These are phyloP conservation scores for Eucalyptus pumila DNA, from an alignment of 345 rosid species.

Conservation along the genomic window DNA sequence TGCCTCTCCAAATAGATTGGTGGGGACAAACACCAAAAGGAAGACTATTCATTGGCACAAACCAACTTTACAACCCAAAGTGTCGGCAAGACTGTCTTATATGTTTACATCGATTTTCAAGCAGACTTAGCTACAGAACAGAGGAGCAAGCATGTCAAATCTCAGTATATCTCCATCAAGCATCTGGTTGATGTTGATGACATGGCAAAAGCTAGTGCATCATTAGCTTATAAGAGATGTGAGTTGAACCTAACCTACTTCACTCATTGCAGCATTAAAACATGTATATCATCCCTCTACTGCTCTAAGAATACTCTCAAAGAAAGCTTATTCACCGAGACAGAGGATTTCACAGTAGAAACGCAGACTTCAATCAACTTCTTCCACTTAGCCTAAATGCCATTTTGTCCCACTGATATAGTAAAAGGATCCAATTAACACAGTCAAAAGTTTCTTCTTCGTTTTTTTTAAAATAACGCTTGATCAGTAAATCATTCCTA, in stretches of 20 bases:
- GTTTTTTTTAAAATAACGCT: no score
- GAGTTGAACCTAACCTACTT: background rate
- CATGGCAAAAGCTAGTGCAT: background rate
- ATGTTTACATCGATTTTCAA: background rate
- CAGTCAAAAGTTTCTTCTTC: background rate
- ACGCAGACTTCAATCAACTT: background rate
- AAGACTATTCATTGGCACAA: background rate
- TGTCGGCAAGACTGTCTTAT: background rate
- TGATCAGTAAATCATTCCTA: background rate
- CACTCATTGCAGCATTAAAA: background rate
- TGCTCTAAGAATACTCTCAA: background rate
- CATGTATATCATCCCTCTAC: background rate
- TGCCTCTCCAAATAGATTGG: background rate
- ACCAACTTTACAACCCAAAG: background rate
- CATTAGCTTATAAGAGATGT: background rate
- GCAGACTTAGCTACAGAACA: background rate
- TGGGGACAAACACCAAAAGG: background rate
- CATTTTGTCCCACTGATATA: background rate
- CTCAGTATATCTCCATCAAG: background rate
- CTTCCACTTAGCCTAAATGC: background rate
- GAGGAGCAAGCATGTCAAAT: background rate
- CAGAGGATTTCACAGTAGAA: background rate
- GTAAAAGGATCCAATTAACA: background rate
- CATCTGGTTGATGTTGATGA: background rate
- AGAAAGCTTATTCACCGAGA: background rate